phyloP scores from a whole-genome alignment of 108 stramenopile genomes.

The Cyclostephanos tholiformis region DNA sequence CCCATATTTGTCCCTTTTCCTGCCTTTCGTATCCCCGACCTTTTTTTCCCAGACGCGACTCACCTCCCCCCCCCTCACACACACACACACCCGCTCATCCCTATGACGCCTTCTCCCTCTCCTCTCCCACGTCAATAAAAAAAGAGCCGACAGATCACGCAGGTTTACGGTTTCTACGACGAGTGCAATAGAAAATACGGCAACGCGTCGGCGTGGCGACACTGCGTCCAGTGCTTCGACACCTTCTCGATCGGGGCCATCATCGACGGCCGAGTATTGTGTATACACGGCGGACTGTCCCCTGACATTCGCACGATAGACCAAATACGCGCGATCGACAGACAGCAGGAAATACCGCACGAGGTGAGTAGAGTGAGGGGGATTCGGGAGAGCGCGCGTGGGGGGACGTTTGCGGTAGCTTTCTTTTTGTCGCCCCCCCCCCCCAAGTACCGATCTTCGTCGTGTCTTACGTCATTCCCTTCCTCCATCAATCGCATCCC shows the following conservation, averaged over 20 bases:
- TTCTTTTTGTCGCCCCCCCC: too few relatives aligned
- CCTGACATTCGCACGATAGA: slow-evolving; percentile 88
- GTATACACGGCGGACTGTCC: slow-evolving; percentile 90
- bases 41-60: background rate
- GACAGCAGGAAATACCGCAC: slow-evolving; percentile 89
- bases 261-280: slow-evolving; percentile 85
- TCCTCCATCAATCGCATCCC: too few relatives aligned
- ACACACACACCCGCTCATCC: background rate
- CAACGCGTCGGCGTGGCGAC: slow-evolving; percentile 79
- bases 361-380: slow-evolving; percentile 30
- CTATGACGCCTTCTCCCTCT: background rate
- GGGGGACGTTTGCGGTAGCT: too few relatives aligned
- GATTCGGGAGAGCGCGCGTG: too few relatives aligned
- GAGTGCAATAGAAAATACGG: slow-evolving; percentile 82
- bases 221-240: slow-evolving; percentile 90
- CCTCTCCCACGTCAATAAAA: background rate
- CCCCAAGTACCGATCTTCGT: too few relatives aligned
- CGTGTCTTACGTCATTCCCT: background rate
- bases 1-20: background rate
- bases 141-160: slow-evolving; percentile 88
- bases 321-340: slow-evolving; percentile 86
- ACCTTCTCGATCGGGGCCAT: slow-evolving; percentile 84
- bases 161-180: slow-evolving; percentile 95
- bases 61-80: background rate
- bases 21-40: too few relatives aligned